phyloP scores from a whole-genome alignment of 176 grass and related monocot genomes.

The Secale cereale region DNA sequence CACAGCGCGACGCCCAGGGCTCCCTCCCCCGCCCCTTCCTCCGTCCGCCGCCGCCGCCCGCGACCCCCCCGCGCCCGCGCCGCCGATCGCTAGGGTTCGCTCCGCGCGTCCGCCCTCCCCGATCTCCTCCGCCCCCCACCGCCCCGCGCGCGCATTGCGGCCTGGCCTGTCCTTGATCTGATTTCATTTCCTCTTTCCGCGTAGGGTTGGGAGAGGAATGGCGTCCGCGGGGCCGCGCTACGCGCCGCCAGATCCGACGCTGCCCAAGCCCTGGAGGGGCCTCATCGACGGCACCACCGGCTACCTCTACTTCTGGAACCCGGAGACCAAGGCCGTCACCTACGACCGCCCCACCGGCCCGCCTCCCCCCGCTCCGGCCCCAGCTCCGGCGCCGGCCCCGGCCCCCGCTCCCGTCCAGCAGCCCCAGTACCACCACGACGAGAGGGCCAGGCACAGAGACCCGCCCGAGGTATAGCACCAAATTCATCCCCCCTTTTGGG shows the following conservation, averaged over 20 bases:
- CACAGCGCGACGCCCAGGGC: not conserved
- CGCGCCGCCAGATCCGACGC: conserved; percentile 66
- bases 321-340: conserved; percentile 66
- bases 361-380: not conserved
- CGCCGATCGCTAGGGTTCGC: conserved; percentile 12
- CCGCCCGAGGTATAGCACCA: conserved; percentile 24
- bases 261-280: conserved; percentile 74
- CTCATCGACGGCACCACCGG: conserved; percentile 85
- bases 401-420: not conserved
- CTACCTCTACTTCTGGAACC: conserved; percentile 93
- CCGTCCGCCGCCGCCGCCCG: not conserved
- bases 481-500: not conserved
- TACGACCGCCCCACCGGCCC: conserved; percentile 54
- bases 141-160: no score
- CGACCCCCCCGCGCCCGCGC: not conserved
- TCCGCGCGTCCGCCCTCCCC: no score
- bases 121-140: not conserved
- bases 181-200: not conserved
- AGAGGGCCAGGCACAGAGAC: conserved; percentile 7
- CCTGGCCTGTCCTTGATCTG: no score
- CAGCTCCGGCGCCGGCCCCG: not conserved
- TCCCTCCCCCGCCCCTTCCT: not conserved
- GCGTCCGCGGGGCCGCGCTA: conserved; percentile 43
- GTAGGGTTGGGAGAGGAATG: conserved; percentile 19
- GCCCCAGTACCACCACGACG: conserved; percentile 11